phyloP scores from a whole-genome alignment of 2,329 filamentous ascomycete genomes.

The Hysterium pulicare region DNA sequence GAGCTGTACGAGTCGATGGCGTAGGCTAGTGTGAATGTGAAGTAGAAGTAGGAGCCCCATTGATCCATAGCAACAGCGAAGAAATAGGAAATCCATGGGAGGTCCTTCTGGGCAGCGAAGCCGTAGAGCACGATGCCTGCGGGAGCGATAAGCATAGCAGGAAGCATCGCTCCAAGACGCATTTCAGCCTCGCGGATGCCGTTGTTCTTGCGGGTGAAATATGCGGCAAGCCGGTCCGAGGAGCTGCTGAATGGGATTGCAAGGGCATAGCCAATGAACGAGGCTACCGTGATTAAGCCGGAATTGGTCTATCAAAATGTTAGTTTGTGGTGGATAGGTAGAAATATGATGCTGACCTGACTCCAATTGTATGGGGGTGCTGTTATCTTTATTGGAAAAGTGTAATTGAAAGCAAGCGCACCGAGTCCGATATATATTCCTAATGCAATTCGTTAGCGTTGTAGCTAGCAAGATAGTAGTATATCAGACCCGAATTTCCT shows the following conservation, averaged over 20 bases:
- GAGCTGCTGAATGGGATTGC: slow-evolving; percentile 32
- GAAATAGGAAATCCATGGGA: slow-evolving; percentile 39
- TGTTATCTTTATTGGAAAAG: slow-evolving; percentile 34
- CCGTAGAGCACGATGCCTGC: slow-evolving; percentile 36
- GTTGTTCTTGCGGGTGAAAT: slow-evolving; percentile 48
- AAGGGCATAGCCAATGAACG: slow-evolving; percentile 33
- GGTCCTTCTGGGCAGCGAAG: slow-evolving; percentile 26
- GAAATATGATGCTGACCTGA: not conserved
- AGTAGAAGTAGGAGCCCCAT: slow-evolving; percentile 34
- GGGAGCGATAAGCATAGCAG: slow-evolving; percentile 33
- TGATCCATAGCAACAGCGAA: slow-evolving; percentile 35
- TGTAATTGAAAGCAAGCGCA: slow-evolving; percentile 39
- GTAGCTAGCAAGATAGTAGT: not conserved
- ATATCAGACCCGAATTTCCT: not conserved
- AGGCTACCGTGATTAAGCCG: slow-evolving; percentile 31
- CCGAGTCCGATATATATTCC: slow-evolving; percentile 37
- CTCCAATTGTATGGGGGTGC: slow-evolving; percentile 32
- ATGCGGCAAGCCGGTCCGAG: slow-evolving; percentile 51
- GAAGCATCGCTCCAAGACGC: slow-evolving; percentile 42
- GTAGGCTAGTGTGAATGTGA: slow-evolving; percentile 56
- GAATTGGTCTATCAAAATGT: slow-evolving; percentile 14
- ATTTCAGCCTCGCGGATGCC: slow-evolving; percentile 57
- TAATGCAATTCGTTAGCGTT: not conserved
- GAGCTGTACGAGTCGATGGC: slow-evolving; percentile 58
- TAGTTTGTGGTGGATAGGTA: not conserved